These are phyloP conservation scores for Trichophaea hybrida DNA, from an alignment of 2,329 filamentous ascomycete genomes.

Conservation along the genomic window DNA sequence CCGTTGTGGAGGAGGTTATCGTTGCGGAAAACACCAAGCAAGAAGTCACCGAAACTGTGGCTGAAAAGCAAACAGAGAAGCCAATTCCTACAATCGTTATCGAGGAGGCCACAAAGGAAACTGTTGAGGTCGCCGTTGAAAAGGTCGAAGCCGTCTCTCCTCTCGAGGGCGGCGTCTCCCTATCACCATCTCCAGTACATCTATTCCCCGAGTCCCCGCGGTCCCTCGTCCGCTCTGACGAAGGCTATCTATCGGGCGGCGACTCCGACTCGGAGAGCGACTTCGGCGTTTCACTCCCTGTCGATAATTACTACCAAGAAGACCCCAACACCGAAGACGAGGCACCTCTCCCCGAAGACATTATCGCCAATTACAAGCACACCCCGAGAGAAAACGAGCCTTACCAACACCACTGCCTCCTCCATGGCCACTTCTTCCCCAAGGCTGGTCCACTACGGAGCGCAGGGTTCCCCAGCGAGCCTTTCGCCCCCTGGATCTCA, in stretches of 20 bases:
- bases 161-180: background rate
- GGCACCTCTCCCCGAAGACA: background rate
- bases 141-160: background rate
- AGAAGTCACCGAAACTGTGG: background rate
- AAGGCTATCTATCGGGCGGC: background rate
- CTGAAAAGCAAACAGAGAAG: background rate
- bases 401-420: conserved; percentile 1
- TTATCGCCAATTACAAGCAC: background rate
- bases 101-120: background rate
- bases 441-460: background rate
- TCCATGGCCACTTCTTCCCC: conserved; percentile 5
- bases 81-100: background rate
- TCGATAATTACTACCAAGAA: background rate
- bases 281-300: background rate
- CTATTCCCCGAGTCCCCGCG: background rate
- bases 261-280: background rate
- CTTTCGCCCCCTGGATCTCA: background rate
- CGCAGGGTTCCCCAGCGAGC: background rate
- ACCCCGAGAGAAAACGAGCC: background rate
- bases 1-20: background rate
- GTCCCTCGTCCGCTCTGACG: background rate
- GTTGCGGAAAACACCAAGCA: background rate
- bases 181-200: background rate
- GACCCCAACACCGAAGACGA: background rate
- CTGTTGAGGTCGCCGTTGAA: too few relatives aligned